Evolutionary conservation across 2,329 filamentous ascomycete species (phyloP), one percentile per base, ranked within the genome.

Genomic region (Fusarium nanum): DNA sequence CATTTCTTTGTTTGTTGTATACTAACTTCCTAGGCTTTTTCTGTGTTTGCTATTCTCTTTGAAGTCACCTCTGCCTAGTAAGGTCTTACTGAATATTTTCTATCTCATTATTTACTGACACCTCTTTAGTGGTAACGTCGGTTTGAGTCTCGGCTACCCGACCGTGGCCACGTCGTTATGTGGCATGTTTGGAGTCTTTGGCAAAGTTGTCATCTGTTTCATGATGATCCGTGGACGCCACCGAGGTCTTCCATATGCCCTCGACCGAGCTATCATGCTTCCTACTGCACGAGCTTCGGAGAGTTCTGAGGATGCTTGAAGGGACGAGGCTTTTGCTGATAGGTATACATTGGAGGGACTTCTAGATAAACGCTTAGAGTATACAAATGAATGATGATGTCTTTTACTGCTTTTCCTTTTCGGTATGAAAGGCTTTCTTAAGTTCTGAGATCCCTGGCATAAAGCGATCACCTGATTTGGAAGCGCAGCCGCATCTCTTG

Each of bases 211-310:
- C 23, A 70, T 80, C 7, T 78, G 77, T 49, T 64, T 73, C 34
- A 77, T 76, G 72, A 80, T 80, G 79, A 74, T 80, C 10, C 72
- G 78, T n/a, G 78, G 79, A 0, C 76, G 78, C 1, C 79, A 80
- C 30, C 72, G 79, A 1, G 76, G 75, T 0, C 64, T 81, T 4
- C 78, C 77, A 0, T 78, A 79, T 45, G 53, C 71, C 0, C 71
- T 81, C 1, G 78, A 80, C 54, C 73, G 75, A 6, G 77, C 78
- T 20, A 76, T 80, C 28, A 75, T 76, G 60, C 58, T 79, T 10
- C 55, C 46, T 1, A 18, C 76, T 70, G 1, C 59, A 67, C 20
- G 45, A 23, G 25, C 14, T 12, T 23, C 32, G 7, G 30, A 56
- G 3, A 50, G 25, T 13, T 28, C 30, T 28, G 45, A 56, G n/a